These are phyloP conservation scores for Aplosporella prunicola DNA, from an alignment of 2,329 filamentous ascomycete genomes.

Conservation along the genomic window DNA sequence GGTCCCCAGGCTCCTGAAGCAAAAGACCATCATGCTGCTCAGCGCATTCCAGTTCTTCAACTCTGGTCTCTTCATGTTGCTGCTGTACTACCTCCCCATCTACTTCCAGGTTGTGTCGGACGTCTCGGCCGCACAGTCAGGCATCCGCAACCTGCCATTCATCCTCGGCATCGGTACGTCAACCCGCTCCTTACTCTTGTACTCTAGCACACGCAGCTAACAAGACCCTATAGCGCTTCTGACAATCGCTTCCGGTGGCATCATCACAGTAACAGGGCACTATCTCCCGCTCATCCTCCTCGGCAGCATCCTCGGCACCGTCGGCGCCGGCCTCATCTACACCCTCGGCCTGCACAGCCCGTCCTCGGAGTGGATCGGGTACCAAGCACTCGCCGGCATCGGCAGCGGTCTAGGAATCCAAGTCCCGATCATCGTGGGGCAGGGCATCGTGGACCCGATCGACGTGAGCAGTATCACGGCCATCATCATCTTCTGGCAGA, in stretches of 20 bases:
- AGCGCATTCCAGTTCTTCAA: constrained; percentile 30
- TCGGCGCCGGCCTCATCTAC: constrained; percentile 34
- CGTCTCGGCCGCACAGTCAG: constrained; percentile 26
- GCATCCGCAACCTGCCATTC: constrained; percentile 35
- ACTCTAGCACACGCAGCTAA: background rate
- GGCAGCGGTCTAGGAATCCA: constrained; percentile 36
- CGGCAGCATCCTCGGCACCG: constrained; percentile 21
- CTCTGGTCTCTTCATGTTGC: constrained; percentile 26
- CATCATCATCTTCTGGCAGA: constrained; percentile 35
- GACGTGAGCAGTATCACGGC: constrained; percentile 33
- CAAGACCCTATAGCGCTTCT: constrained; percentile 13
- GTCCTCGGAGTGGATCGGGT: constrained; percentile 38
- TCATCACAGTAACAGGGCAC: constrained; percentile 23
- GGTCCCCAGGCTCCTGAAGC: constrained; percentile 27
- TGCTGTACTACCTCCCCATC: constrained; percentile 39
- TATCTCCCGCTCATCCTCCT: constrained; percentile 26
- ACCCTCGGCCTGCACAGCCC: constrained; percentile 30
- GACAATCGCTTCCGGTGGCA: constrained; percentile 17
- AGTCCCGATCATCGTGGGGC: constrained; percentile 32
- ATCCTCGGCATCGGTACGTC: constrained; percentile 23
- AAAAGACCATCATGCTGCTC: constrained; percentile 27
- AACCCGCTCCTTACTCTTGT: constrained; percentile 10
- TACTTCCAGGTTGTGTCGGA: constrained; percentile 39
- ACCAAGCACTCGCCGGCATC: constrained; percentile 36
- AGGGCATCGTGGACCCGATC: constrained; percentile 25